Evolutionary conservation across 176 grass and related monocot species (phyloP), one percentile per base, ranked within the genome.

Genomic region (Juncus inflexus): DNA sequence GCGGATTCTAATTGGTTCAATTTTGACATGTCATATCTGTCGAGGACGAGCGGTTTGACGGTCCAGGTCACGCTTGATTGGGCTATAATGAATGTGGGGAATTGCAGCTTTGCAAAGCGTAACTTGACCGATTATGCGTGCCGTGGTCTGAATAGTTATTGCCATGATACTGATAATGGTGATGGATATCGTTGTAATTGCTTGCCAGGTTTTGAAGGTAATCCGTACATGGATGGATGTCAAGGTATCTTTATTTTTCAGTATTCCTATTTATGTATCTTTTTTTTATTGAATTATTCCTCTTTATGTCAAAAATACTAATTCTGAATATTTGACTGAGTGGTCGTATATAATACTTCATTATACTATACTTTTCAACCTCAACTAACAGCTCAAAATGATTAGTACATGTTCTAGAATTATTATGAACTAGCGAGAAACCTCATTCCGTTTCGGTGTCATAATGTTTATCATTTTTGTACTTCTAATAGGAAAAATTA

Each of bases 161-260:
- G 84, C 72, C 1, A 42, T 12, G 6, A 71, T 15, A n/a, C 63
- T 54, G 11, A 0, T 10, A 81, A 91, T 38, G 71, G 74, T 51
- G 11, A 9, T 0, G 83, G 83, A 3, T 87, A 92, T 52, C 35
- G 58, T 3, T 92, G 89, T 77, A 84, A 38, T 10, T 92, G 89
- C n/a, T 63, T 12, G 2, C 0, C 43, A 19, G 72, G 84, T 0
- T 92, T 81, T 37, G 36, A 79, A 0, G 90, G 90, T 12, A 85
- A 94, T 65, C 84, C 90, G 0, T 92, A 85, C 65, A 75, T 87
- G n/a, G 15, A 0, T 0, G 89, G 89, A 82, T 94, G 84, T 82
- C 50, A 10, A 74, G 84, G 89, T 83, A 67, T 12, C 12, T 12
- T 54, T 15, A 19, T 14, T 14, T 3, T 10, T 15, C 0, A 4